Conservation (phyloP, 495 filamentous ascomycete genomes). For the Penicillium malachiteum region DNA sequence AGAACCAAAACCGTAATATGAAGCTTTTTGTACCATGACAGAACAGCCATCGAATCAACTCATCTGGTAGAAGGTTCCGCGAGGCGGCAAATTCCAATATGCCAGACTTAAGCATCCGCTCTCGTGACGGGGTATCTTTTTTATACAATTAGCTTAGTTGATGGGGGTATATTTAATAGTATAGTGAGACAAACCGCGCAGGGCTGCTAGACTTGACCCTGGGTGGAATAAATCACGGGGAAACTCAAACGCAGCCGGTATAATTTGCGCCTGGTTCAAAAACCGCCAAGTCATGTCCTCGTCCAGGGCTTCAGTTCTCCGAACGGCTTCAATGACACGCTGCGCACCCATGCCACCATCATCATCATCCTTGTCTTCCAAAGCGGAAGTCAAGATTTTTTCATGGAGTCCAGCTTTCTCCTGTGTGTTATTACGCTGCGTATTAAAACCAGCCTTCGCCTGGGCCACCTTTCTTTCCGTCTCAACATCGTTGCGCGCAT, state of each 20-base stretch:
- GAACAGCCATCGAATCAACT: slow-evolving; percentile 73
- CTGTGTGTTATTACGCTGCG: background rate
- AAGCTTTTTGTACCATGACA: slow-evolving; percentile 37
- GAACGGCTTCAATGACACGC: slow-evolving; percentile 67
- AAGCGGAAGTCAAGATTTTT: slow-evolving; percentile 37
- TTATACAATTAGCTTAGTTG: slow-evolving; percentile 9
- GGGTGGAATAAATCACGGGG: slow-evolving; percentile 28
- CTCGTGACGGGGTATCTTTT: slow-evolving; percentile 45
- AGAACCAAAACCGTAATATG: background rate
- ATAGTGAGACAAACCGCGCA: slow-evolving; percentile 35
- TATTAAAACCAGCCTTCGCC: slow-evolving; percentile 41
- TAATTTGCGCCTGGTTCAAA: slow-evolving; percentile 43
- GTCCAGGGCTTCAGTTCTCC: slow-evolving; percentile 69
- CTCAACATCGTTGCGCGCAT: slow-evolving; percentile 55
- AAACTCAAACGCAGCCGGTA: slow-evolving; percentile 38
- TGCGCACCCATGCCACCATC: slow-evolving; percentile 47
- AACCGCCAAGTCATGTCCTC: slow-evolving; percentile 65
- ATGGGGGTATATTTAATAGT: background rate
- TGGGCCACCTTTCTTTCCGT: slow-evolving; percentile 57
- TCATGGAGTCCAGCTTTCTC: slow-evolving; percentile 37
- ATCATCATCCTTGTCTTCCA: slow-evolving; percentile 51
- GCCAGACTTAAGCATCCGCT: slow-evolving; percentile 68
- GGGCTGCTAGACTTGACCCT: slow-evolving; percentile 24
- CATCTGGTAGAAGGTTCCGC: slow-evolving; percentile 60
- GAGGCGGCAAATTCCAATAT: slow-evolving; percentile 59